phyloP scores from a whole-genome alignment of 768 basidiomycete genomes.

The Russula vinacea region DNA sequence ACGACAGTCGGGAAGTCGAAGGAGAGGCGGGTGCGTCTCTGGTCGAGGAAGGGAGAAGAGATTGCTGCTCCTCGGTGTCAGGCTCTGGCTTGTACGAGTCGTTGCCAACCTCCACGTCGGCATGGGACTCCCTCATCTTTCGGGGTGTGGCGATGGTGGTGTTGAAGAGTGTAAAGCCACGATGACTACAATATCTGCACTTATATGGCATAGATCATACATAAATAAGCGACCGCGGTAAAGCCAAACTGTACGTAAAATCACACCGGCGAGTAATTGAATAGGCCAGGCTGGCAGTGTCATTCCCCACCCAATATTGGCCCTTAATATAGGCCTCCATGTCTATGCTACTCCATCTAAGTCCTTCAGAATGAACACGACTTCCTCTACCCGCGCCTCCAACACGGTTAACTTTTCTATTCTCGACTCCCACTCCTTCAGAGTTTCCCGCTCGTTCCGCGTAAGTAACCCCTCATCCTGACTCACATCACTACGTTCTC shows the following conservation, averaged over 20 bases:
- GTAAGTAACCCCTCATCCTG: constrained; percentile 68
- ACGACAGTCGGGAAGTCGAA: constrained; percentile 44
- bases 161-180: not conserved
- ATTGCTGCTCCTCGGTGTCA: constrained; percentile 27
- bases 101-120: constrained; percentile 19
- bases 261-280: too few relatives aligned
- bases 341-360: constrained; percentile 37
- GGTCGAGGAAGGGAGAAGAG: constrained; percentile 32
- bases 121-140: constrained; percentile 9
- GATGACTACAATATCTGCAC: not conserved
- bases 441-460: constrained; percentile 68
- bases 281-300: too few relatives aligned
- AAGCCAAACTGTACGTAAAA: too few relatives aligned
- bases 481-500: constrained; percentile 79
- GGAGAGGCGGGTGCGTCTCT: constrained; percentile 36
- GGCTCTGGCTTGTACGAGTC: constrained; percentile 22
- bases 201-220: not conserved
- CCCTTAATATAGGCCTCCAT: too few relatives aligned
- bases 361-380: constrained; percentile 86
- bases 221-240: too few relatives aligned
- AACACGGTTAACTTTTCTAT: constrained; percentile 72
- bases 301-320: too few relatives aligned
- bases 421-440: constrained; percentile 72
- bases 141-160: not conserved
- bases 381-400: constrained; percentile 83